Evolutionary conservation across 176 grass and related monocot genomes (phyloP).

Genomic region (Eleusine coracana): DNA sequence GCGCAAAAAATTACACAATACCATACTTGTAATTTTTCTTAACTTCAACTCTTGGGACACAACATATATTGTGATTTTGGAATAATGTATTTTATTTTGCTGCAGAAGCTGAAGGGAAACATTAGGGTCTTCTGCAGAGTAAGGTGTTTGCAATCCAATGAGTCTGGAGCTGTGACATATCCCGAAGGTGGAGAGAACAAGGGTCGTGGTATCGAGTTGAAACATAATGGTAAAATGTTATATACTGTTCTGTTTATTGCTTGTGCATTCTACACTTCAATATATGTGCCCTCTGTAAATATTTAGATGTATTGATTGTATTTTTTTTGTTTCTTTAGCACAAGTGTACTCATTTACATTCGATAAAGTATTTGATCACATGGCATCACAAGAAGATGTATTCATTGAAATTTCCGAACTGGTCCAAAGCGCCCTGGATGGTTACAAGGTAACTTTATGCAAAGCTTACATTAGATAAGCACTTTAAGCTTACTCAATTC

Average conservation of each 20-base stretch:
- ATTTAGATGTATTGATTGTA: not conserved
- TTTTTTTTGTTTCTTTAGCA: constrained; percentile 45
- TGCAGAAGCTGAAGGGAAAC: constrained; percentile 94
- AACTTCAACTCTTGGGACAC: not conserved
- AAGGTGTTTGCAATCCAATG: constrained; percentile 55
- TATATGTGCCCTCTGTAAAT: not conserved
- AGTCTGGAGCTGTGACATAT: constrained; percentile 70
- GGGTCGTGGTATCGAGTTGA: constrained; percentile 74
- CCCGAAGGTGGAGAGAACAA: constrained; percentile 65
- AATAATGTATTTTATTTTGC: not conserved
- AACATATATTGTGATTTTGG: not conserved
- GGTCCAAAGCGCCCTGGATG: constrained; percentile 25
- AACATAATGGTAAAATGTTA: constrained; percentile 51
- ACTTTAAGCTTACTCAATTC: not conserved
- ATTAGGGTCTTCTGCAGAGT: constrained; percentile 93
- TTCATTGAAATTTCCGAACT: constrained; percentile 94
- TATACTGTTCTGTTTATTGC: not conserved
- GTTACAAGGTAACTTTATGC: constrained; percentile 69
- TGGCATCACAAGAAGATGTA: constrained; percentile 79
- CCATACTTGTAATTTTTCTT: constrained; percentile 61
- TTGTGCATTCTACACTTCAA: not conserved
- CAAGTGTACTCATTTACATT: constrained; percentile 87
- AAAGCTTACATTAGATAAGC: not conserved
- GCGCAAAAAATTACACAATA: constrained; percentile 83
- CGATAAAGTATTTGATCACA: constrained; percentile 84